Percentiles rank a stretch among this genome's conserved stretches.
Evolutionary conservation across 208 protist species (phyloP).

Genomic region (Trypanosoma lewisi): DNA sequence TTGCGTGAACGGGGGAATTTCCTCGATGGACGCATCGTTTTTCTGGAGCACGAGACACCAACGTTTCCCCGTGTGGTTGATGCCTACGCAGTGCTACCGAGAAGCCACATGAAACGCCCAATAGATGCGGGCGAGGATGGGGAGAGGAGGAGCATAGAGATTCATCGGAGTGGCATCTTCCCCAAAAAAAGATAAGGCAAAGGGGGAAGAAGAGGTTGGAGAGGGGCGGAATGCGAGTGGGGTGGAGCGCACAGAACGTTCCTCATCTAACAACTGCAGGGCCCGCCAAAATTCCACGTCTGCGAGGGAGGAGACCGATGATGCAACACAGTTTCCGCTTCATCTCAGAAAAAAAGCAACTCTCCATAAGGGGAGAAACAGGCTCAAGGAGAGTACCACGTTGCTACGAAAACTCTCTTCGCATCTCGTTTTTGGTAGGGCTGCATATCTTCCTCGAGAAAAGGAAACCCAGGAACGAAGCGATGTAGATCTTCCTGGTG

Average conservation of each 20-base stretch:
- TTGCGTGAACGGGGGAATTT: constrained; percentile 73
- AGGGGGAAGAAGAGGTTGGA: neutral
- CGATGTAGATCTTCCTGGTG: constrained; percentile 1
- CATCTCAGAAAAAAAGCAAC: constrained; percentile 6
- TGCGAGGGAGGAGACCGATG: neutral
- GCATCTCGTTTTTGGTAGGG: constrained; percentile 13
- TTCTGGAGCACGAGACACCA: constrained; percentile 54
- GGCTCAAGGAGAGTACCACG: constrained; percentile 15
- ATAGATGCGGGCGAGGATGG: neutral
- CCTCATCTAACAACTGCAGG: neutral
- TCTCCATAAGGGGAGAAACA: neutral
- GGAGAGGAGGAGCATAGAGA: neutral
- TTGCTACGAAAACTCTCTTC: constrained; percentile 8
- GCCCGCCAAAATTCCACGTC: no score
- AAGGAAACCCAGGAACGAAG: neutral
- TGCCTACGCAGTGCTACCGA: constrained; percentile 4
- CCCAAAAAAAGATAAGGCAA: no score
- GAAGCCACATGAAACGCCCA: neutral
- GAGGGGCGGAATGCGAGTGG: neutral
- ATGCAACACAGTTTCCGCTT: neutral
- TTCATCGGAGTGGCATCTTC: no score
- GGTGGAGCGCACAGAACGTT: neutral
- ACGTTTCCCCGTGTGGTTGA: constrained; percentile 28
- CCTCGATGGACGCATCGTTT: constrained; percentile 67
- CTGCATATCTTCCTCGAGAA: constrained; percentile 5